Evolutionary conservation across 2,329 filamentous ascomycete species (phyloP).

Genomic region (Neofusicoccum cordaticola): DNA sequence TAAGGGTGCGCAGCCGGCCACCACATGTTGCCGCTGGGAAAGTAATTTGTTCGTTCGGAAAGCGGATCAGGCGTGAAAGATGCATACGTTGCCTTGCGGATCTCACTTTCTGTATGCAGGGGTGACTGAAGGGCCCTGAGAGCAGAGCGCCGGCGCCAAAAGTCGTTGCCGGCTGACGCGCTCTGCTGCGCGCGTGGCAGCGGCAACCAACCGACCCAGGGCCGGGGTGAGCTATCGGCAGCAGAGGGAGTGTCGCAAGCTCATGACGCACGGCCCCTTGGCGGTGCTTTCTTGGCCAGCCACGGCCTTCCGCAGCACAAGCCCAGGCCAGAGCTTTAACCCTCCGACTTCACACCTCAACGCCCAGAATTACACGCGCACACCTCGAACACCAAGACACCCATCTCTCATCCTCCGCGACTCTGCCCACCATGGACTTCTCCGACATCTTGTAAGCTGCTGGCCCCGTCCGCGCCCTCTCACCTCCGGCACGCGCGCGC

Average conservation of each 20-base stretch:
- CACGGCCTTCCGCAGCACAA: neutral
- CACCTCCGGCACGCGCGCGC: neutral
- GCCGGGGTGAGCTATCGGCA: neutral
- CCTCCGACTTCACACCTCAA: neutral
- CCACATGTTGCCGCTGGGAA: neutral
- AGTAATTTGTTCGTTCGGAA: no score
- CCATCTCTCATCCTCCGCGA: neutral
- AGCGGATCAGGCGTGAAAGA: neutral
- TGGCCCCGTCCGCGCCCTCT: neutral
- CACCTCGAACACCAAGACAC: neutral
- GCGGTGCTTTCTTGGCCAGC: neutral
- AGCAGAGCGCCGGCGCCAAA: neutral
- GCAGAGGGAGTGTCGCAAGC: neutral
- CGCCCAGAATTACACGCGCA: neutral
- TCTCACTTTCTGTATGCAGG: neutral
- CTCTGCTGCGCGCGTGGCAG: neutral
- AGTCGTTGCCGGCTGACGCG: neutral
- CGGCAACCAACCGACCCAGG: neutral
- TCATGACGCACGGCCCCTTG: slow-evolving; percentile 11
- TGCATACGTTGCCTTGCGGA: neutral
- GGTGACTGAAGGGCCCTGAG: neutral
- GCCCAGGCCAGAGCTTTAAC: neutral
- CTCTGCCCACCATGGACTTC: slow-evolving; percentile 67
- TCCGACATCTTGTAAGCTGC: slow-evolving; percentile 81
- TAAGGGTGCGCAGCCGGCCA: neutral